phyloP scores from a whole-genome alignment of 2,329 filamentous ascomycete species.

The Epichloe gansuensis region DNA sequence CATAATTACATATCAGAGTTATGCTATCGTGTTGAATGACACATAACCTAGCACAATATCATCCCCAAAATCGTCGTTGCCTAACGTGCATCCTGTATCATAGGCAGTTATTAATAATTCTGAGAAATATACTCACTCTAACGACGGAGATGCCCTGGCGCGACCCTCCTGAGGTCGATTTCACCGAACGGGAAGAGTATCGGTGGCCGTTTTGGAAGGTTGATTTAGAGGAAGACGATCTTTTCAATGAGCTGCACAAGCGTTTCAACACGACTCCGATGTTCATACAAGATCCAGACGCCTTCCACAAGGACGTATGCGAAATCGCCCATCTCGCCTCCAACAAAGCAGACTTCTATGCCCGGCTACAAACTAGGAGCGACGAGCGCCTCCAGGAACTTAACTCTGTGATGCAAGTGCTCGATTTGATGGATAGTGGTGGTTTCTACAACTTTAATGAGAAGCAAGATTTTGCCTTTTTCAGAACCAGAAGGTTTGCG shows the following conservation, averaged over 20 bases:
- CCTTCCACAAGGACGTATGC: neutral
- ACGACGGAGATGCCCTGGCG: neutral
- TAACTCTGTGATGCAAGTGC: neutral
- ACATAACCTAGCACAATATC: too few species aligned
- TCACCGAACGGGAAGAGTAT: neutral
- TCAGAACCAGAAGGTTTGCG: too few species aligned
- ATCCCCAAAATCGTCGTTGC: too few species aligned
- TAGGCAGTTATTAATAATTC: too few species aligned
- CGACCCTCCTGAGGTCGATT: too few species aligned
- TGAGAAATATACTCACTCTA: too few species aligned
- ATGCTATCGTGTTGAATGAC: too few species aligned
- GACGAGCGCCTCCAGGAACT: neutral
- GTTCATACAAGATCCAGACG: neutral
- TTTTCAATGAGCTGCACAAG: neutral
- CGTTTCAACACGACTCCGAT: neutral
- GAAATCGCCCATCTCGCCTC: neutral
- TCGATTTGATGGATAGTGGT: neutral
- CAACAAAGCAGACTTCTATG: neutral
- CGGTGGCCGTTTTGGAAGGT: neutral
- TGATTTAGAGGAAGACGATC: neutral
- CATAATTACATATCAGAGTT: too few species aligned
- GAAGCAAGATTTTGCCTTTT: too few species aligned
- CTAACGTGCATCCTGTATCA: too few species aligned
- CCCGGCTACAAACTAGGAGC: neutral
- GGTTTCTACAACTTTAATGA: neutral